Conservation (phyloP, 495 filamentous ascomycete genomes). For the Penicillium daleae region DNA sequence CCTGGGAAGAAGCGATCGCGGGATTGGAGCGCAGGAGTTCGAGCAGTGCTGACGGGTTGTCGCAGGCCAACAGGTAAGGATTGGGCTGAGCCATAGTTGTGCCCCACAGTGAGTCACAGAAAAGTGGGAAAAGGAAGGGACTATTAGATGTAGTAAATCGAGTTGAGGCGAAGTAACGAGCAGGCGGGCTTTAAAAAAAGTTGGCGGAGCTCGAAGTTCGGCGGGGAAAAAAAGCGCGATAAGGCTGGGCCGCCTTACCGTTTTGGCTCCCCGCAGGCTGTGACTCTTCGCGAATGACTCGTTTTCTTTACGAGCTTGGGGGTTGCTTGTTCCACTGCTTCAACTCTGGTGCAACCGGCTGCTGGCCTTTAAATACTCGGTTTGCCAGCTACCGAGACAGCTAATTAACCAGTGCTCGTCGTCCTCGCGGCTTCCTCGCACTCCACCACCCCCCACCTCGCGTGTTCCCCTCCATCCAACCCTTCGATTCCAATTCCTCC, state of each 20-base stretch:
- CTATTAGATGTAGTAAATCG: background rate
- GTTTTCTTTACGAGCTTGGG: conserved; percentile 13
- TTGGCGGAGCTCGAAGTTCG: conserved; percentile 6
- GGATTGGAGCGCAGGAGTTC: conserved; percentile 69
- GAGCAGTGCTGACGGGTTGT: conserved; percentile 68
- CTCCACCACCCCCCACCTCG: background rate
- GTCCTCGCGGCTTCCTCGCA: background rate
- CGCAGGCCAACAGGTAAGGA: conserved; percentile 76
- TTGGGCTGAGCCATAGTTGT: conserved; percentile 61
- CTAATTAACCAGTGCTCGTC: background rate
- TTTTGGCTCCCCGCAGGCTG: conserved; percentile 31
- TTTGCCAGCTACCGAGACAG: background rate
- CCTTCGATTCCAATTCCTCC: conserved; percentile 6
- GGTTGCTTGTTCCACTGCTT: conserved; percentile 1
- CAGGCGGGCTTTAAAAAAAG: background rate
- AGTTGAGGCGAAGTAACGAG: background rate
- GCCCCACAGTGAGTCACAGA: conserved; percentile 21
- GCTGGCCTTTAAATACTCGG: background rate
- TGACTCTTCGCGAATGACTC: conserved; percentile 24
- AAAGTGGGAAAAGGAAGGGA: background rate
- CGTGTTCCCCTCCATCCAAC: conserved; percentile 21
- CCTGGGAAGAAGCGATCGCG: conserved; percentile 67
- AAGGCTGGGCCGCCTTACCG: conserved; percentile 27
- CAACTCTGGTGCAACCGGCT: background rate
- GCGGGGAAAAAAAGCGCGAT: conserved; percentile 18